Evolutionary conservation across 2,329 filamentous ascomycete genomes (phyloP).

Genomic region (Pyricularia grisea): DNA sequence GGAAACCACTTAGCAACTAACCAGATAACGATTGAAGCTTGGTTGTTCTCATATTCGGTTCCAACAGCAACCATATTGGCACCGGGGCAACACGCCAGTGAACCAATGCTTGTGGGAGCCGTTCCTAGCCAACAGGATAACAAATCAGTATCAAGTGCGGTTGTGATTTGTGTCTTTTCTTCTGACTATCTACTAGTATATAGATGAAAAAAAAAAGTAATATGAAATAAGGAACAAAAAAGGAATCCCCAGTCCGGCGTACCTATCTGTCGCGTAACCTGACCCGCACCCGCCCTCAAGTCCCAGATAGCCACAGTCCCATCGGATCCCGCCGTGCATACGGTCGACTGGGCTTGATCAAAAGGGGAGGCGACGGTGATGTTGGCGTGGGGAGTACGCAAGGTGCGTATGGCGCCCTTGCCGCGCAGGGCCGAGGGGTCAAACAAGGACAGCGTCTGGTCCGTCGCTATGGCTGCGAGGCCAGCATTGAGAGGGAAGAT

Average conservation of each 20-base stretch:
- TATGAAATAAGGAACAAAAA: conserved; percentile 9
- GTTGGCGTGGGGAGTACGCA: conserved; percentile 48
- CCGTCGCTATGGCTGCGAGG: conserved; percentile 57
- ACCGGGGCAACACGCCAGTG: conserved; percentile 50
- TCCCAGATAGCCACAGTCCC: conserved; percentile 61
- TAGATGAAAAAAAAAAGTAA: conserved; percentile 13
- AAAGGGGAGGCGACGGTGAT: conserved; percentile 53
- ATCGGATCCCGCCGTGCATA: conserved; percentile 65
- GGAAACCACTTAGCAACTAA: conserved; percentile 18
- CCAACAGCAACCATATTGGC: conserved; percentile 59
- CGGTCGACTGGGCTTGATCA: conserved; percentile 38
- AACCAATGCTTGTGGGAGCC: conserved; percentile 35
- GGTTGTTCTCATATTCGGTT: conserved; percentile 59
- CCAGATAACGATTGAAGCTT: conserved; percentile 54
- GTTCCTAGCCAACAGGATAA: conserved; percentile 7
- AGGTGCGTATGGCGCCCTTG: conserved; percentile 34
- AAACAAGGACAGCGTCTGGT: conserved; percentile 60
- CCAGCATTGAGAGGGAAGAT: conserved; percentile 40
- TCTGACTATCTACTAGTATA: conserved; percentile 2
- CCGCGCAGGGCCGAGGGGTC: conserved; percentile 44
- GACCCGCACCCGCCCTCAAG: conserved; percentile 31
- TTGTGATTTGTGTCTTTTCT: neutral
- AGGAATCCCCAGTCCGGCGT: neutral
- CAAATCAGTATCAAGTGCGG: neutral
- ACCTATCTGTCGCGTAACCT: conserved; percentile 36